Percentiles rank a stretch among this genome's conserved stretches.
These are phyloP conservation scores for Paxillus rubicundulus DNA, from an alignment of 768 basidiomycete genomes.

Conservation along the genomic window DNA sequence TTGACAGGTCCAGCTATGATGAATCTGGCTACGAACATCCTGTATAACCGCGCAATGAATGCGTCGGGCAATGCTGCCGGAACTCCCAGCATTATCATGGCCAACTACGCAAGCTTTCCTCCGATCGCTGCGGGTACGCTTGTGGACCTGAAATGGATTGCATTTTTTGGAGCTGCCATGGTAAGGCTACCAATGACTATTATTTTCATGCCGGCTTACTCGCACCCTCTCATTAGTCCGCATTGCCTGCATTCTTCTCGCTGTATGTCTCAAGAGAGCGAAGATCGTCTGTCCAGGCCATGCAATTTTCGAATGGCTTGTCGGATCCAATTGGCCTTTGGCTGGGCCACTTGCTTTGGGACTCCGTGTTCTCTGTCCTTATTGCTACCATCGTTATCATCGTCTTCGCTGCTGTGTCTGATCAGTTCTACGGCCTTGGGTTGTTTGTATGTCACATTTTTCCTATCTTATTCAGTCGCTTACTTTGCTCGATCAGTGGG, in stretches of 20 bases:
- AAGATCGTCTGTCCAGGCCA: conserved; percentile 67
- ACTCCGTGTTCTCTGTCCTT: conserved; percentile 57
- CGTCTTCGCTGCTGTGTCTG: conserved; percentile 52
- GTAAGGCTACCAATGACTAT: conserved; percentile 34
- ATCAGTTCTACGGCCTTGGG: conserved; percentile 69
- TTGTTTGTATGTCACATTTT: conserved; percentile 47
- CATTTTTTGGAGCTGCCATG: conserved; percentile 73
- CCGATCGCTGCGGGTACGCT: conserved; percentile 53
- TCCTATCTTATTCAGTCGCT: neutral
- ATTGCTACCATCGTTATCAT: conserved; percentile 62
- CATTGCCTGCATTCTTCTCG: conserved; percentile 80
- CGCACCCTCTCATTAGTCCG: conserved; percentile 41
- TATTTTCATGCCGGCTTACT: neutral
- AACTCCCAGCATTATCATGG: conserved; percentile 51
- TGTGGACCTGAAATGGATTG: conserved; percentile 67
- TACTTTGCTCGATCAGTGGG: conserved; percentile 47
- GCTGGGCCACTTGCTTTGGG: conserved; percentile 78
- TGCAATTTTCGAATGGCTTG: conserved; percentile 78
- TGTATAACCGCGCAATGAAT: conserved; percentile 64
- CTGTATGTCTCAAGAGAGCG: conserved; percentile 76
- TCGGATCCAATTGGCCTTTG: conserved; percentile 68
- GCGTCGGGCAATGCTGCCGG: conserved; percentile 37
- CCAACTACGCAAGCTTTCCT: conserved; percentile 60
- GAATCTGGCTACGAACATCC: conserved; percentile 65
- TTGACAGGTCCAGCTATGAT: conserved; percentile 57